These are phyloP conservation scores for Sporormia fimetaria DNA, from an alignment of 495 filamentous ascomycete species.

Conservation along the genomic window DNA sequence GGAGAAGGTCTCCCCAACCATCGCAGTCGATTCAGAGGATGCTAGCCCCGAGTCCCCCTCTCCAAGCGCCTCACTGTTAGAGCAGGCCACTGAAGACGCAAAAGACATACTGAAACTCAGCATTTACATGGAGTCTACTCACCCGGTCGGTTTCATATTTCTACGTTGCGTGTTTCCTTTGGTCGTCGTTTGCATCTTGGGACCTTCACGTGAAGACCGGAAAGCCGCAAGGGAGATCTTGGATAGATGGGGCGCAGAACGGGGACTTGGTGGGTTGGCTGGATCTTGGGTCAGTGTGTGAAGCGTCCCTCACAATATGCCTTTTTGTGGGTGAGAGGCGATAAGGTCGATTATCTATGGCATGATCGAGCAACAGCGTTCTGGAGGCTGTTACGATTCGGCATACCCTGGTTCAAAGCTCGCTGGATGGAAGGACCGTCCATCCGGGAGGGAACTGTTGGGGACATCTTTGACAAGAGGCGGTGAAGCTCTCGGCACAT, in stretches of 20 bases:
- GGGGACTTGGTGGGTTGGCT: slow-evolving; percentile 11
- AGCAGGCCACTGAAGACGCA: neutral
- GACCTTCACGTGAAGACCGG: slow-evolving; percentile 4
- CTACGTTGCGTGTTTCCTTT: slow-evolving; percentile 17
- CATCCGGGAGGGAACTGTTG: too few relatives aligned
- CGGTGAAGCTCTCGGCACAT: too few relatives aligned
- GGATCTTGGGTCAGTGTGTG: too few relatives aligned
- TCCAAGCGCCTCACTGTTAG: neutral
- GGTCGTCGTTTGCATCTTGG: slow-evolving; percentile 8
- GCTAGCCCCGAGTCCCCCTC: neutral
- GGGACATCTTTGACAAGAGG: too few relatives aligned
- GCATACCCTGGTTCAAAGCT: too few relatives aligned
- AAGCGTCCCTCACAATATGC: too few relatives aligned
- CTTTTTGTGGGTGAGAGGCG: too few relatives aligned
- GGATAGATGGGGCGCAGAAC: slow-evolving; percentile 8
- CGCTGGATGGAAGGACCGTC: too few relatives aligned
- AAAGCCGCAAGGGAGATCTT: slow-evolving; percentile 7
- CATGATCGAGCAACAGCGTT: too few relatives aligned
- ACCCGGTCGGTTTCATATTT: slow-evolving; percentile 17
- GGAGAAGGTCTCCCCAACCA: slow-evolving; percentile 6
- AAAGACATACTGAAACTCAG: slow-evolving; percentile 8
- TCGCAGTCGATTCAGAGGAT: neutral
- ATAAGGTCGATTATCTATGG: too few relatives aligned
- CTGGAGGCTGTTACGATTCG: too few relatives aligned
- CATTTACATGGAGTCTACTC: slow-evolving; percentile 10